Evolutionary conservation across 768 basidiomycete genomes (phyloP).

Genomic region (Rubroboletus satanas): DNA sequence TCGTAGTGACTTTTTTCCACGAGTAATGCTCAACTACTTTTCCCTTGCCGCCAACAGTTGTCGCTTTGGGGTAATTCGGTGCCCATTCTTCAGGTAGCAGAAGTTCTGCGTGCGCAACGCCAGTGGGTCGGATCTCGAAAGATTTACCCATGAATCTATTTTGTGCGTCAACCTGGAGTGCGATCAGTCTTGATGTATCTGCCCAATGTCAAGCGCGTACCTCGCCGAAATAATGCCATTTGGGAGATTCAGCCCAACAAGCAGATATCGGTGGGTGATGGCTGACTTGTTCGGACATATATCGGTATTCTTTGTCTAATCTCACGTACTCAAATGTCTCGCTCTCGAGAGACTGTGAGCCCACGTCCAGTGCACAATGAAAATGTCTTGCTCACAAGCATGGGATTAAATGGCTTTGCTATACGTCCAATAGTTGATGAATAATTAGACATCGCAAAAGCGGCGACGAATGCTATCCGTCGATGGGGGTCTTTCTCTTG

Average conservation of each 20-base stretch:
- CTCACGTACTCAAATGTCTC: slow-evolving; percentile 96
- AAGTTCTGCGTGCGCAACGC: slow-evolving; percentile 87
- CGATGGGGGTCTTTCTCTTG: slow-evolving; percentile 71
- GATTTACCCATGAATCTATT: slow-evolving; percentile 96
- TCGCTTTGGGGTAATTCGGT: slow-evolving; percentile 57
- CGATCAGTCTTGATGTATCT: neutral
- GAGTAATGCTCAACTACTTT: slow-evolving; percentile 86
- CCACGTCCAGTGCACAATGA: neutral
- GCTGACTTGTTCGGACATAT: slow-evolving; percentile 94
- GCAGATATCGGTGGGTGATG: slow-evolving; percentile 97
- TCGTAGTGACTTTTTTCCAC: slow-evolving; percentile 94
- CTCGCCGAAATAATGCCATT: slow-evolving; percentile 90
- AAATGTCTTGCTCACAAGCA: slow-evolving; percentile 57
- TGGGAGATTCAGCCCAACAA: slow-evolving; percentile 88
- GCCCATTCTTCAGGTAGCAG: slow-evolving; percentile 66
- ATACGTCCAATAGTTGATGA: slow-evolving; percentile 94
- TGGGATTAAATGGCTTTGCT: slow-evolving; percentile 96
- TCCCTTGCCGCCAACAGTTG: slow-evolving; percentile 37
- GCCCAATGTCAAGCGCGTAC: slow-evolving; percentile 30
- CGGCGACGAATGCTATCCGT: slow-evolving; percentile 88
- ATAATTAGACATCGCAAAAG: slow-evolving; percentile 98
- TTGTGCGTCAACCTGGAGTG: slow-evolving; percentile 81
- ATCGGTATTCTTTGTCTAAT: slow-evolving; percentile 84
- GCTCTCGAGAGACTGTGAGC: slow-evolving; percentile 40
- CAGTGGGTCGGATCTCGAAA: slow-evolving; percentile 94